phyloP scores from a whole-genome alignment of 2,329 filamentous ascomycete species.

The Helminthosporium solani region DNA sequence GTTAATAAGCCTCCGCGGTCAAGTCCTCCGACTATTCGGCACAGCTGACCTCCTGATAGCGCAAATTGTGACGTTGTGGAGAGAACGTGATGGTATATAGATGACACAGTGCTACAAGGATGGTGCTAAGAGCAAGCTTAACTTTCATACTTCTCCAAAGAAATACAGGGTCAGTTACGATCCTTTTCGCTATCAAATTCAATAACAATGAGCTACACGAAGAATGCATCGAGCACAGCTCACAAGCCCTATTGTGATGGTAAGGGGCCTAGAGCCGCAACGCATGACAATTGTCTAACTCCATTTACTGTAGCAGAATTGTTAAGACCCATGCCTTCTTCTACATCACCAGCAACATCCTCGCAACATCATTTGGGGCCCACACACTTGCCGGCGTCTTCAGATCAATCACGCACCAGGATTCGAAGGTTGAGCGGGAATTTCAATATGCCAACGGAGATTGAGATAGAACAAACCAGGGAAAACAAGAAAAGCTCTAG shows the following conservation, averaged over 20 bases:
- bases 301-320: neutral
- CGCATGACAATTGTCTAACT: neutral
- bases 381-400: neutral
- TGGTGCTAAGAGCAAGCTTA: too few species aligned
- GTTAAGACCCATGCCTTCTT: neutral
- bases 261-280: neutral
- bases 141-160: too few species aligned
- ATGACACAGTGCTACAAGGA: too few species aligned
- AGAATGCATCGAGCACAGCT: too few species aligned
- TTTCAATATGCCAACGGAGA: slow-evolving; percentile 30
- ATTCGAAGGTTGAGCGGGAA: slow-evolving; percentile 23
- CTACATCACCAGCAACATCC: neutral
- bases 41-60: neutral
- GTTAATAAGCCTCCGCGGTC: neutral
- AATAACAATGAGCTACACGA: too few species aligned
- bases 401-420: slow-evolving; percentile 8
- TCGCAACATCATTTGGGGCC: neutral
- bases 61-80: neutral
- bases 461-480: slow-evolving; percentile 23
- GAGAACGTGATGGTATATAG: too few species aligned
- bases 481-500: neutral
- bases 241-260: neutral
- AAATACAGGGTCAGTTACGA: too few species aligned
- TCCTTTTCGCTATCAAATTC: too few species aligned
- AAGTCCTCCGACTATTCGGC: neutral